phyloP scores from a whole-genome alignment of 129 eudicot genomes.

The Pittosporum tobira region DNA sequence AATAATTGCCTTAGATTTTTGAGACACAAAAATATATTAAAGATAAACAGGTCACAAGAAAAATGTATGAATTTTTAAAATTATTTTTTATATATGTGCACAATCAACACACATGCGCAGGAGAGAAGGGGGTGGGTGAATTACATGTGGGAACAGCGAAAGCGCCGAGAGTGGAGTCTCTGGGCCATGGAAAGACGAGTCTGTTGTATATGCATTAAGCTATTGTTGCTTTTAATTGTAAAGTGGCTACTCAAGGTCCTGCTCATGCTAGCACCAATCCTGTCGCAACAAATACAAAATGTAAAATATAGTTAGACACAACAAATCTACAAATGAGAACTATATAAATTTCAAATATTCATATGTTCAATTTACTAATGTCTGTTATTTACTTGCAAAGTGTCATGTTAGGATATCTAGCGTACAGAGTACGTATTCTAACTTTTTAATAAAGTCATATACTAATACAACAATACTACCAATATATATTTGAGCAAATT shows the following conservation, averaged over 20 bases:
- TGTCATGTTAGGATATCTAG: too few relatives aligned
- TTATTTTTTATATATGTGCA: not conserved
- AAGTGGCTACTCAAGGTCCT: not conserved
- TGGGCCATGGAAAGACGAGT: slow-evolving; percentile 8
- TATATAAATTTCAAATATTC: too few relatives aligned
- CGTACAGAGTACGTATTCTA: too few relatives aligned
- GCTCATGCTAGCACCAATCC: slow-evolving; percentile 11
- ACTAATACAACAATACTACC: too few relatives aligned
- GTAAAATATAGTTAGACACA: too few relatives aligned
- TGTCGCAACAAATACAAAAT: slow-evolving; percentile 2
- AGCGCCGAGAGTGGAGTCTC: not conserved
- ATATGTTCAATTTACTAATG: too few relatives aligned
- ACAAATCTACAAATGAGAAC: too few relatives aligned
- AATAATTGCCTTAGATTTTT: not conserved
- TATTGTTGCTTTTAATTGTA: not conserved
- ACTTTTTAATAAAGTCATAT: too few relatives aligned
- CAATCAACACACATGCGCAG: not conserved
- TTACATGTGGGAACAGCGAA: slow-evolving; percentile 1
- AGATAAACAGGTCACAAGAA: not conserved
- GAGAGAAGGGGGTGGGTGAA: not conserved
- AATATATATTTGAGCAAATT: too few relatives aligned
- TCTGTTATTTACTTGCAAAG: too few relatives aligned
- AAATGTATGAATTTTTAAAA: too few relatives aligned
- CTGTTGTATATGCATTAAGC: not conserved
- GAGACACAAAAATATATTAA: not conserved